Base-by-base conservation (phyloP, 129 eudicot species). In the Ambrosia artemisiifolia region DNA sequence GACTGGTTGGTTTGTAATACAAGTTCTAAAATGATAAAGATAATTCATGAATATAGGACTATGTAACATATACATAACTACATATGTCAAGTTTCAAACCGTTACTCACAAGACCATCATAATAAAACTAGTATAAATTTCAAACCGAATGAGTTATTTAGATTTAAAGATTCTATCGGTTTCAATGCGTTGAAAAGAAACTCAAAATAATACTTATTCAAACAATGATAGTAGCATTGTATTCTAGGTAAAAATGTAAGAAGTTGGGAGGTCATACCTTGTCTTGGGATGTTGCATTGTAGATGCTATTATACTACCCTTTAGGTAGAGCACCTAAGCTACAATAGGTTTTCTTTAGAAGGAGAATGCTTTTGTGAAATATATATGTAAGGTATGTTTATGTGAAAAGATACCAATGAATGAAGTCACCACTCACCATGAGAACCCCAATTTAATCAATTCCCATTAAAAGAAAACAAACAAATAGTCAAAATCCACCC, bases 241-340 rank as follows among this genome's bases (percentile, higher is more conserved):
- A 55, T 9, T 19, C 3, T 10, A 14, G 17, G 13, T 32, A 32
- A 32, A 32, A 32, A 60, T 60, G 43, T 44, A 34, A 24, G 40
- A 76, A 57, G 66, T 56, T 20, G 43, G 67, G 68, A 76, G 63
- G 2, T 36, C 71, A 63, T 83, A 91, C 97, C 97, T 88, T 68
- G 85, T 74, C 46, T 84, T 91, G 69, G 96, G 75, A 47, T 93
- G 79, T 80, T 86, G 90, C 97, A 91, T 91, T 70, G 75, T 70
- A 1, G n/a, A n/a, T n/a, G n/a, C 80, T 75, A 61, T 73, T 48
- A 44, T 72, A 66, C 81, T 72, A 66, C 81, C 66, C 69, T 67
- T 67, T 44, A 40, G 70, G 46, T 35, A 53, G 70, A 56, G 51
- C 67, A 36, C 65, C 68, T 65, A 48, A 36, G 61, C 68, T 65